Percentiles rank a stretch among this genome's conserved stretches.
These are phyloP conservation scores for Fusarium odoratissimum DNA, from an alignment of 2,329 filamentous ascomycete genomes.

Conservation along the genomic window DNA sequence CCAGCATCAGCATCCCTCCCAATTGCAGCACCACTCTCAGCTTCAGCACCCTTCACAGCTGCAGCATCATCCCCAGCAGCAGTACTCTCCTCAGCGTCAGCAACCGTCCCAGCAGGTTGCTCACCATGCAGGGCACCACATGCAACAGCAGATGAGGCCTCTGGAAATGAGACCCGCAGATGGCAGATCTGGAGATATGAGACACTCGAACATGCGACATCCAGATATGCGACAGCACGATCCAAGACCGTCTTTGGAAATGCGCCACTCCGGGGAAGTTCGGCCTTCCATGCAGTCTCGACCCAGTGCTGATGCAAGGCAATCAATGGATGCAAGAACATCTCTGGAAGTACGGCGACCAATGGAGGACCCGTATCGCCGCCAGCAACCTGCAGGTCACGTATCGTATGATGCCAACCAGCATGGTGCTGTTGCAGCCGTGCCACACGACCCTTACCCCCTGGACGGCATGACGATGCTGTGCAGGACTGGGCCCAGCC, in stretches of 20 bases:
- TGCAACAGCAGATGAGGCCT: constrained; percentile 28
- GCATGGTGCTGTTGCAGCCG: constrained; percentile 69
- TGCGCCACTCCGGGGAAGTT: constrained; percentile 34
- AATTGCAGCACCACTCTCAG: constrained; percentile 22
- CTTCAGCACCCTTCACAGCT: constrained; percentile 6
- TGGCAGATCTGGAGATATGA: constrained; percentile 20
- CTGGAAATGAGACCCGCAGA: constrained; percentile 18
- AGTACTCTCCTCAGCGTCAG: constrained; percentile 24
- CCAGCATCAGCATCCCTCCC: constrained; percentile 3
- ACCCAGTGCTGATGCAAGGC: constrained; percentile 27
- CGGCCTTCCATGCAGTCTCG: constrained; percentile 30
- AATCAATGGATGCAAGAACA: constrained; percentile 25
- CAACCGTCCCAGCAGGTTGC: constrained; percentile 32
- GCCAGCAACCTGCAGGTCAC: constrained; percentile 35
- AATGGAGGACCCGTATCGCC: constrained; percentile 42
- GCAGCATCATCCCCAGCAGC: constrained; percentile 14
- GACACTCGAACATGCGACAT: constrained; percentile 11
- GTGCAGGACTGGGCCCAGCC: constrained; percentile 81
- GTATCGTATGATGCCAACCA: constrained; percentile 63
- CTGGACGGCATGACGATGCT: constrained; percentile 98
- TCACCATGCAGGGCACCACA: constrained; percentile 22
- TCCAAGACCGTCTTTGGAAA: constrained; percentile 32
- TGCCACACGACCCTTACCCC: constrained; percentile 94
- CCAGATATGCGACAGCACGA: constrained; percentile 29
- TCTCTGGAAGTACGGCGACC: constrained; percentile 42